Evolutionary conservation across 1,284 basidiomycete genomes (phyloP).

Genomic region (Austroboletus niveus): DNA sequence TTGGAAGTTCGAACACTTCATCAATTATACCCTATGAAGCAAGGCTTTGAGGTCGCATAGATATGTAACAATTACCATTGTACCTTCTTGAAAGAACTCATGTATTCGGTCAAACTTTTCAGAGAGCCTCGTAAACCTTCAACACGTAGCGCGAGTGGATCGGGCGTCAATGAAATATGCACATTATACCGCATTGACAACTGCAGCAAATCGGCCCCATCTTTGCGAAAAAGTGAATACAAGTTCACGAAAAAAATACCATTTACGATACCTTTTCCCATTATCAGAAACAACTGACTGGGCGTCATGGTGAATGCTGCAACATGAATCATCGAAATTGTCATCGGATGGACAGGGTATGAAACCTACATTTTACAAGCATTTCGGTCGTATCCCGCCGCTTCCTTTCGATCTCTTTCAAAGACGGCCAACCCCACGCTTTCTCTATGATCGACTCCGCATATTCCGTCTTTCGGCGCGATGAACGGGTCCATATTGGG

Average conservation of each 20-base stretch:
- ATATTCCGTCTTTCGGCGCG: constrained; percentile 44
- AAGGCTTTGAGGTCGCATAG: background rate
- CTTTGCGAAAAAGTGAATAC: constrained; percentile 35
- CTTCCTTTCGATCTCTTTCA: constrained; percentile 49
- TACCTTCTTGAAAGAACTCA: constrained; percentile 52
- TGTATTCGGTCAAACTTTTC: constrained; percentile 41
- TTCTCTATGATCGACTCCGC: constrained; percentile 61
- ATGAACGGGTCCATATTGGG: constrained; percentile 29
- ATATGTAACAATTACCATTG: constrained; percentile 5
- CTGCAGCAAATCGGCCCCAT: constrained; percentile 60
- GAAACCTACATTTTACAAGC: constrained; percentile 45
- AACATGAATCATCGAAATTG: constrained; percentile 1
- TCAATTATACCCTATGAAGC: constrained; percentile 47
- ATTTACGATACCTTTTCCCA: constrained; percentile 60
- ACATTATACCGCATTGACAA: constrained; percentile 60
- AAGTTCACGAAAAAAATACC: background rate
- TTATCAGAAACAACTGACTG: constrained; percentile 63
- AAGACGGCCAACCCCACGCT: constrained; percentile 65
- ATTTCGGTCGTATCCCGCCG: constrained; percentile 53
- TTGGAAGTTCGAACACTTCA: constrained; percentile 50
- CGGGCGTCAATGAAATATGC: constrained; percentile 54
- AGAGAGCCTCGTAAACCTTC: constrained; percentile 55
- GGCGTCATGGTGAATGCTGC: constrained; percentile 57
- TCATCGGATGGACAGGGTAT: constrained; percentile 3
- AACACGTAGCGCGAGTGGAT: constrained; percentile 56